phyloP scores from a whole-genome alignment of 2,329 filamentous ascomycete species.

The Ophiocordyceps unilateralis region DNA sequence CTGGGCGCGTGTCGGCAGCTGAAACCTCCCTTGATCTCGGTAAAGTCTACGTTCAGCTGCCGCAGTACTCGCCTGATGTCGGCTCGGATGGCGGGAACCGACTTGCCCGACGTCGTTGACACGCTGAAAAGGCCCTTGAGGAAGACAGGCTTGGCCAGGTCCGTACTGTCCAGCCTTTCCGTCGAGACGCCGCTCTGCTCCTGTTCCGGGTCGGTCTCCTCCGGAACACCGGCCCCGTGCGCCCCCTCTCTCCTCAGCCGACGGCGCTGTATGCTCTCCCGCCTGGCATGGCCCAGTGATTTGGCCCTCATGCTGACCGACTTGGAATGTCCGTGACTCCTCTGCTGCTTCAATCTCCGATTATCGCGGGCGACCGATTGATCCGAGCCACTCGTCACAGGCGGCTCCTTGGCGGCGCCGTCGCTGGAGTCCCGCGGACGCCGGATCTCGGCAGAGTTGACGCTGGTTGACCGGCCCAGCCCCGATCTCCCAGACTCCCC shows the following conservation, averaged over 20 bases:
- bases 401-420: constrained; percentile 42
- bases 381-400: constrained; percentile 64
- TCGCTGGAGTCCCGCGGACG: constrained; percentile 31
- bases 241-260: constrained; percentile 57
- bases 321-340: constrained; percentile 32
- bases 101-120: constrained; percentile 86
- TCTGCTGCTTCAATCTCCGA: constrained; percentile 28
- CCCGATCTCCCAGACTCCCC: constrained; percentile 43
- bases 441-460: constrained; percentile 72
- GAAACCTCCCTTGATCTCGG: constrained; percentile 87
- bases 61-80: constrained; percentile 85
- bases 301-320: constrained; percentile 59
- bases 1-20: constrained; percentile 76
- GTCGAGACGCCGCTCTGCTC: constrained; percentile 43
- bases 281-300: constrained; percentile 72
- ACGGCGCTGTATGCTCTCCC: constrained; percentile 83
- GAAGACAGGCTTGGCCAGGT: constrained; percentile 83
- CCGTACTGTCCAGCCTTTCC: constrained; percentile 47
- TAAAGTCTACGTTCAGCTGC: constrained; percentile 77
- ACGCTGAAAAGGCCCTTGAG: constrained; percentile 96
- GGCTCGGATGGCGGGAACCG: constrained; percentile 64
- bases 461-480: constrained; percentile 74
- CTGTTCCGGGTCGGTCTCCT: constrained; percentile 76
- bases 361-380: constrained; percentile 45
- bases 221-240: constrained; percentile 62